These are phyloP conservation scores for Mrakia gelida DNA, from an alignment of 768 basidiomycete species.

Conservation along the genomic window DNA sequence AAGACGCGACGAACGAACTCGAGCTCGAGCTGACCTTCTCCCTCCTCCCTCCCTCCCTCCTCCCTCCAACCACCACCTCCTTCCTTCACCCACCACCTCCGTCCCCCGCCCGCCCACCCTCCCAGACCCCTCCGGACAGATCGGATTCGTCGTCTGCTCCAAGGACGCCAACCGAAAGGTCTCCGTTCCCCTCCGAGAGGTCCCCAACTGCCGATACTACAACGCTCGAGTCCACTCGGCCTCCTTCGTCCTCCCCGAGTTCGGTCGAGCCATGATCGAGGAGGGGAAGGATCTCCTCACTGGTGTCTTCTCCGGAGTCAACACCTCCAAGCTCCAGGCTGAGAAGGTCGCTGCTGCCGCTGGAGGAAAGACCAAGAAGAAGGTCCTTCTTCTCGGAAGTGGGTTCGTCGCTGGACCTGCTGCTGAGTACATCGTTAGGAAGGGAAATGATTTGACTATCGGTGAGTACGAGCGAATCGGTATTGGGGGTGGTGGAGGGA, in stretches of 20 bases:
- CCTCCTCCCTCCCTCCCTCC: no score
- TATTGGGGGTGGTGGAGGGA: background rate
- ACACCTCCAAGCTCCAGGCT: slow-evolving; percentile 35
- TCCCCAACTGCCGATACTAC: slow-evolving; percentile 75
- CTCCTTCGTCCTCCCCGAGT: slow-evolving; percentile 90
- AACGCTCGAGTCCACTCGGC: slow-evolving; percentile 71
- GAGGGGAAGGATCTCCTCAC: slow-evolving; percentile 60
- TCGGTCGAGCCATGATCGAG: slow-evolving; percentile 67
- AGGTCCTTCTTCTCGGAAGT: slow-evolving; percentile 82
- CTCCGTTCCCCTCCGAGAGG: slow-evolving; percentile 64
- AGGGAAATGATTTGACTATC: slow-evolving; percentile 76
- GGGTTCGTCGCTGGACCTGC: slow-evolving; percentile 96
- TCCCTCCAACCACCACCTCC: no score
- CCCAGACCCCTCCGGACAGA: slow-evolving; percentile 84
- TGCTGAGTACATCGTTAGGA: slow-evolving; percentile 84
- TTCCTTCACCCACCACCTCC: slow-evolving; percentile 9
- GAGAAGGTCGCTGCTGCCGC: slow-evolving; percentile 26
- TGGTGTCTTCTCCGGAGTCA: slow-evolving; percentile 37
- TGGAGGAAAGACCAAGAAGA: slow-evolving; percentile 46
- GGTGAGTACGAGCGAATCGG: slow-evolving; percentile 51
- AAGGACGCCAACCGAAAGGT: slow-evolving; percentile 67
- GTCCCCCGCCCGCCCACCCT: background rate
- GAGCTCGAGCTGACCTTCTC: no score
- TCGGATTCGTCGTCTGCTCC: slow-evolving; percentile 87
- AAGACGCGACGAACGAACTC: no score